These are phyloP conservation scores for Aethionema arabicum DNA, from an alignment of 345 rosid species.

Conservation along the genomic window DNA sequence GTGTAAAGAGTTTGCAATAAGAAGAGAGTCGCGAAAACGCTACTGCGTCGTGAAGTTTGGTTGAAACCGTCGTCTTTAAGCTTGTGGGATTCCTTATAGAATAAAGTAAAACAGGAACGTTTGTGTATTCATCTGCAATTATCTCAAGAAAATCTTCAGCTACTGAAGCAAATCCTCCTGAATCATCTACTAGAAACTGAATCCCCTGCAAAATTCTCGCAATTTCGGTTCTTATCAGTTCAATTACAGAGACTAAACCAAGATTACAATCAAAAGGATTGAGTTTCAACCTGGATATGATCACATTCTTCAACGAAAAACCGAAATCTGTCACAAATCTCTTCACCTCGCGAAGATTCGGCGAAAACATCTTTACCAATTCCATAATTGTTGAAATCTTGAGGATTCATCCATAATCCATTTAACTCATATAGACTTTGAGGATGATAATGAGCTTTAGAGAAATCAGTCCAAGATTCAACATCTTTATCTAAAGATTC, in stretches of 20 bases:
- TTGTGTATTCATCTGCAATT: conserved; percentile 78
- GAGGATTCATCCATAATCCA: conserved; percentile 60
- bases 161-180: conserved; percentile 83
- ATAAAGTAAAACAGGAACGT: conserved; percentile 70
- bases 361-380: conserved; percentile 71
- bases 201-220: conserved; percentile 56
- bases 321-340: conserved; percentile 73
- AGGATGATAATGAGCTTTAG: conserved; percentile 88
- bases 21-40: conserved; percentile 76
- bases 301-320: conserved; percentile 92
- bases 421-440: conserved; percentile 67
- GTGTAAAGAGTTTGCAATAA: conserved; percentile 68
- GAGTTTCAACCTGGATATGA: conserved; percentile 66
- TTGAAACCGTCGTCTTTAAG: conserved; percentile 50
- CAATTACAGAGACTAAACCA: too few species aligned
- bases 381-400: conserved; percentile 75
- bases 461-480: conserved; percentile 87
- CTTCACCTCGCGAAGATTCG: conserved; percentile 63
- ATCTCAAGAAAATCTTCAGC: conserved; percentile 78
- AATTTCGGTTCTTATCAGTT: too few species aligned
- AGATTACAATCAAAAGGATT: background rate
- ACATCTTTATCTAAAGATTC: conserved; percentile 62
- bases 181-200: conserved; percentile 84
- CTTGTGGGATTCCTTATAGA: conserved; percentile 50
- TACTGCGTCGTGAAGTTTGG: conserved; percentile 75